Conservation (phyloP, 1,284 basidiomycete species). For the Hemileia vastatrix region DNA sequence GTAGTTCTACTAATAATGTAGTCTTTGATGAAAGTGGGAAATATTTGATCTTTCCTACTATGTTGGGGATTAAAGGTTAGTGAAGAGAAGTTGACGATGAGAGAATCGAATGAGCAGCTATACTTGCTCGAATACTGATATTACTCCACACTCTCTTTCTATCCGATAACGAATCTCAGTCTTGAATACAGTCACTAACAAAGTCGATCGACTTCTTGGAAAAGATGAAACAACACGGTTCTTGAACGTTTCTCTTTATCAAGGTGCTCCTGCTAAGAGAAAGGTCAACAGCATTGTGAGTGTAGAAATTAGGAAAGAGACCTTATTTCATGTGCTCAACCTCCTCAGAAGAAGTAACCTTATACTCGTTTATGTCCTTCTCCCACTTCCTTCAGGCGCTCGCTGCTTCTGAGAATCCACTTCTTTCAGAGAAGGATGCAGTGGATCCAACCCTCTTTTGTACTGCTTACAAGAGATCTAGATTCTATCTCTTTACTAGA, state of each 20-base stretch:
- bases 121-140: too few species aligned
- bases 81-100: neutral
- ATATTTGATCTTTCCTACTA: conserved; percentile 81
- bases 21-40: conserved; percentile 95
- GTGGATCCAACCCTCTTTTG: conserved; percentile 87
- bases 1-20: too few species aligned
- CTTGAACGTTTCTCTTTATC: conserved; percentile 78
- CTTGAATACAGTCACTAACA: conserved; percentile 86
- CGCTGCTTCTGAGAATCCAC: conserved; percentile 87
- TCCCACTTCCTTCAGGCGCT: conserved; percentile 65
- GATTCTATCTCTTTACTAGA: conserved; percentile 93
- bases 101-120: too few species aligned
- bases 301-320: too few species aligned
- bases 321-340: neutral
- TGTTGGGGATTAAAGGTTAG: conserved; percentile 95
- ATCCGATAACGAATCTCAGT: conserved; percentile 52
- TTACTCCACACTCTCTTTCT: conserved; percentile 1
- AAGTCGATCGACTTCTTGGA: conserved; percentile 73
- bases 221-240: conserved; percentile 90
- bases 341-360: too few species aligned
- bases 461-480: conserved; percentile 78
- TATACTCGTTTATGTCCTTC: too few species aligned
- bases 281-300: conserved; percentile 66
- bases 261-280: conserved; percentile 83
- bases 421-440: conserved; percentile 68